Evolutionary conservation across 139 green algal species (phyloP), one percentile per base, ranked within the genome.

Genomic region (Chlamydomonas incerta): DNA sequence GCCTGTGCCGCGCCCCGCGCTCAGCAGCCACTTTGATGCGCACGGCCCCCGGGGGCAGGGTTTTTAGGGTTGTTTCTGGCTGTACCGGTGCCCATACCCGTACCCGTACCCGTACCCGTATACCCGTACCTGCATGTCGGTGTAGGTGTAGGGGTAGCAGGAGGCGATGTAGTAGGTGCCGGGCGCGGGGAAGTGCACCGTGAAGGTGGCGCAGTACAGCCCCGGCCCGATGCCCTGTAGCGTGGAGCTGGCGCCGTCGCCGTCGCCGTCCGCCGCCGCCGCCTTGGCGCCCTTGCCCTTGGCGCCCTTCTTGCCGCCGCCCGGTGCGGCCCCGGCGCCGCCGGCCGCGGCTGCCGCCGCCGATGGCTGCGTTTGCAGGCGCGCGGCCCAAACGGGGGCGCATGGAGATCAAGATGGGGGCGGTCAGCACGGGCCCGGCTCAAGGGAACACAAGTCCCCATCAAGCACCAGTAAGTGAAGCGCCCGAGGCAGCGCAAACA

Each of bases 131-230:
- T 94, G 91, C 82, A 95, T 65, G 79, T 95, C 90, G 0, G 84
- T 91, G 86, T 95, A 95, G 0, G 87, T 91, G 88, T 95, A 96
- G 8, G 93, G 93, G 74, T 92, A 96, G 83, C 93, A 94, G 77
- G n/a, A 85, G 50, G 88, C 88, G 3, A 94, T 37, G 46, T 90
- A 88, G 84, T 91, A 90, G 35, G 60, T 68, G 5, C 86, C 89
- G 1, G 71, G 70, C n/a, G 68, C 72, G 31, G 80, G 74, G 58
- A 90, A 90, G 46, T 75, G 50, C 1, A 92, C 8, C 5, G 86
- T 90, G 87, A 93, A 93, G 71, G 82, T 91, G 46, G 66, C 70
- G 74, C 88, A 91, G 81, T 92, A 91, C 47, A 93, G 82, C 10
- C 90, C 90, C 34, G 88, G 90, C 0, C 90, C 90, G 29, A 88